Conservation (phyloP, 352 stramenopile genomes). For the Pythium guiyangense region DNA sequence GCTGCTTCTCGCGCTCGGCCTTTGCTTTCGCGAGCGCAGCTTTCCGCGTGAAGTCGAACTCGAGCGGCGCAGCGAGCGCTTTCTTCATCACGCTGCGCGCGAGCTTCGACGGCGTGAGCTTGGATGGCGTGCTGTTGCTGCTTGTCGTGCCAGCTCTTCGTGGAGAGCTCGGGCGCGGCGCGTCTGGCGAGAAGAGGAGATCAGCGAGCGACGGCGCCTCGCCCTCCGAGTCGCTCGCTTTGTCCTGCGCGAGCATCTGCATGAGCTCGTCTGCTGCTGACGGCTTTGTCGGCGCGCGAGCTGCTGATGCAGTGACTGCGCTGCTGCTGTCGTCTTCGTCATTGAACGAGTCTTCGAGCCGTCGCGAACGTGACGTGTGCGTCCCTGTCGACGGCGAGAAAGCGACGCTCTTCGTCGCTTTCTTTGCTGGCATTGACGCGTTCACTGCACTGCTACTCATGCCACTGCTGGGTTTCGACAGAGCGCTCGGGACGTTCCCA, state of each 20-base stretch:
- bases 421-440: background rate
- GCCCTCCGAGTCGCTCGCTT: conserved; percentile 55
- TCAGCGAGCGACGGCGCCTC: conserved; percentile 38
- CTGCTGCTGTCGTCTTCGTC: background rate
- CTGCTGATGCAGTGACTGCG: background rate
- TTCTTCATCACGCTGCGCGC: conserved; percentile 22
- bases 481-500: background rate
- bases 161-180: conserved; percentile 2
- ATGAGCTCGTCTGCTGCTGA: conserved; percentile 44
- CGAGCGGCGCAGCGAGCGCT: conserved; percentile 19
- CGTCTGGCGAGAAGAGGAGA: conserved; percentile 36
- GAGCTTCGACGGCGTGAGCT: conserved; percentile 18
- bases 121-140: conserved; percentile 10
- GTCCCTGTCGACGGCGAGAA: conserved; percentile 2
- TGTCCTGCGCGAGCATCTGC: conserved; percentile 49
- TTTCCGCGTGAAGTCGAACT: conserved; percentile 52
- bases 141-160: background rate
- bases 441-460: background rate
- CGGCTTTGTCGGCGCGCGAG: conserved; percentile 10
- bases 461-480: background rate
- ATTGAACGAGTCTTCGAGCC: conserved; percentile 13
- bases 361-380: background rate
- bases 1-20: conserved; percentile 16
- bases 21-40: conserved; percentile 30
- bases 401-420: conserved; percentile 16